These are phyloP conservation scores for Boletus subparvulus DNA, from an alignment of 768 basidiomycete genomes.

Conservation along the genomic window DNA sequence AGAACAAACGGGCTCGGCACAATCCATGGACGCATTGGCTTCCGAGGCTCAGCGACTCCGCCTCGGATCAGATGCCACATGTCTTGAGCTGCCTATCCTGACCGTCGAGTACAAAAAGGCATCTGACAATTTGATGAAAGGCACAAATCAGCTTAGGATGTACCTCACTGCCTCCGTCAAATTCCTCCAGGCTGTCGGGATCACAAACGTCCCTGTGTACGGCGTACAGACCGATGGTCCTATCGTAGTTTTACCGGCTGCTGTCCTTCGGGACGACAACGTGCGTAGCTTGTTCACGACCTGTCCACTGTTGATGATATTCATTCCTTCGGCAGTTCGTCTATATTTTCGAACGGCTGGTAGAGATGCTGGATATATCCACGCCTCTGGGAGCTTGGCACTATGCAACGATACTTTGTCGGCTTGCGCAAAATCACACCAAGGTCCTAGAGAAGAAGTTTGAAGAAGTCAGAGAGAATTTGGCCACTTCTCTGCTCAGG, in stretches of 20 bases:
- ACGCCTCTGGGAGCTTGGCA: conserved; percentile 9
- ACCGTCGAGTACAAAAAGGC: conserved; percentile 3
- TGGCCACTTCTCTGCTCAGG: not conserved
- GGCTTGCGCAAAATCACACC: conserved; percentile 3
- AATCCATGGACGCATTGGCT: not conserved
- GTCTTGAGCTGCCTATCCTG: conserved; percentile 9
- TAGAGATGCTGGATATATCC: conserved; percentile 4
- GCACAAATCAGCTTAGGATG: conserved; percentile 7
- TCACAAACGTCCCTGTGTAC: conserved; percentile 1
- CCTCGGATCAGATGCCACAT: not conserved
- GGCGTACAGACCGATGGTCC: conserved; percentile 9
- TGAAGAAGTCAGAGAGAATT: not conserved
- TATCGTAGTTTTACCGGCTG: not conserved
- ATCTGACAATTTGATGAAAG: not conserved
- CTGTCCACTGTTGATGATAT: too few relatives aligned
- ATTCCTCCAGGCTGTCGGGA: conserved; percentile 4
- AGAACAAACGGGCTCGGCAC: not conserved
- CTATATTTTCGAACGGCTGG: conserved; percentile 2
- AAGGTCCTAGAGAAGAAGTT: not conserved
- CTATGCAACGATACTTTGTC: conserved; percentile 7
- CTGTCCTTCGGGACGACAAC: not conserved
- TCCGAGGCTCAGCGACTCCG: not conserved
- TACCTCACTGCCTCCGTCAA: conserved; percentile 9
- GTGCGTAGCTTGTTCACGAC: too few relatives aligned
- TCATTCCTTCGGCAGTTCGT: not conserved